Percentiles rank a stretch among this genome's conserved stretches.
Conservation (phyloP, 2,329 filamentous ascomycete genomes). For the Ceratocystis alfenasii region DNA sequence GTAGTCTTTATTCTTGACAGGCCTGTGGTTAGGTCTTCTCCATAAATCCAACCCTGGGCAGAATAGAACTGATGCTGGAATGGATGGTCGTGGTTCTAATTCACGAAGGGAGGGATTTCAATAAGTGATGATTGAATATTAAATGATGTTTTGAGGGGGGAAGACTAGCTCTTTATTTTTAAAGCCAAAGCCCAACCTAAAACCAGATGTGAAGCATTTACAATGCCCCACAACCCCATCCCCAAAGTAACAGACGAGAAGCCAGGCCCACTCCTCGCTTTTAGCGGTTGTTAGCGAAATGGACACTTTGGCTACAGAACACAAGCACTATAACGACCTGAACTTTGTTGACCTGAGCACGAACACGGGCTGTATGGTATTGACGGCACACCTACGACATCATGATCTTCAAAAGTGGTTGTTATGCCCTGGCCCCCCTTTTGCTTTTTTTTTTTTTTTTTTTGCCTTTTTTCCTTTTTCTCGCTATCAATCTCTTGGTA, state of each 20-base stretch:
- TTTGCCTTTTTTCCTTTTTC: neutral
- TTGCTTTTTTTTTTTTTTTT: neutral
- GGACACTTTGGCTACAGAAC: neutral
- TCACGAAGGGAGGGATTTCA: neutral
- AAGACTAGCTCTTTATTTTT: neutral
- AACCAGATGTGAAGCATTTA: too few species aligned
- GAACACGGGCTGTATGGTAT: neutral
- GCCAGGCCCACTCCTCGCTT: too few species aligned
- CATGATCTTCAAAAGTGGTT: neutral
- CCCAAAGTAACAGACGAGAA: too few species aligned
- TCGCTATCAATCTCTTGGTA: neutral
- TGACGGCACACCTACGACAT: neutral
- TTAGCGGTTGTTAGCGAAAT: neutral
- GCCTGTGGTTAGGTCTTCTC: neutral
- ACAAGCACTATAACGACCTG: conserved; percentile 10
- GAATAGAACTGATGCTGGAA: neutral
- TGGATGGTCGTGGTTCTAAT: neutral
- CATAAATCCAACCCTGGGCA: neutral
- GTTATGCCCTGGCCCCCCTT: neutral
- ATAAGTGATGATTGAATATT: neutral
- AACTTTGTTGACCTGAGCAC: neutral
- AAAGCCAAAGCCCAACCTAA: neutral
- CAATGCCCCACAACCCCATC: too few species aligned
- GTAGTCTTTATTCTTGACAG: neutral
- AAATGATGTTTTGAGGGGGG: neutral